Conservation (phyloP, 2,329 filamentous ascomycete species). For the Cercospora beticola region DNA sequence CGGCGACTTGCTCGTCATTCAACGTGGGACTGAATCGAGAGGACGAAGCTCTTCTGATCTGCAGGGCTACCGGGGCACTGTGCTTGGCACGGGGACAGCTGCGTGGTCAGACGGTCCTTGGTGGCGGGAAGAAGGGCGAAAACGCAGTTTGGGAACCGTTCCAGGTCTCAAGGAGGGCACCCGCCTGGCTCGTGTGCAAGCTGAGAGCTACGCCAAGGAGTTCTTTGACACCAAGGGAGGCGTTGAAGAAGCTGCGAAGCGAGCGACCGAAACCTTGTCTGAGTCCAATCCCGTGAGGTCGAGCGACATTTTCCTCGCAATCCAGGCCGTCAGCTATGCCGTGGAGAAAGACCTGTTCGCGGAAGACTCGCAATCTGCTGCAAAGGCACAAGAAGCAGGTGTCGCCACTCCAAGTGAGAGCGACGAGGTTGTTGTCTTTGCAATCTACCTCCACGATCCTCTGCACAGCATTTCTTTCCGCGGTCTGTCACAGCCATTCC, state of each 20-base stretch:
- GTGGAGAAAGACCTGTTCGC: slow-evolving; percentile 67
- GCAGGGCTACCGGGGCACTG: slow-evolving; percentile 52
- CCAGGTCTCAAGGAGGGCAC: slow-evolving; percentile 81
- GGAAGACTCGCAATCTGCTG: slow-evolving; percentile 43
- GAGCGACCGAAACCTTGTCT: slow-evolving; percentile 74
- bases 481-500: slow-evolving; percentile 78
- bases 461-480: slow-evolving; percentile 87
- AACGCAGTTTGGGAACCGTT: slow-evolving; percentile 76
- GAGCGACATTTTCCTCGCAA: slow-evolving; percentile 91
- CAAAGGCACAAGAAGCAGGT: background rate
- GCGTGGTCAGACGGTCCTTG: slow-evolving; percentile 94
- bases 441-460: slow-evolving; percentile 79
- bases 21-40: slow-evolving; percentile 83
- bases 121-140: slow-evolving; percentile 70
- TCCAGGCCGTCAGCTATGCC: slow-evolving; percentile 77
- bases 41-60: slow-evolving; percentile 60
- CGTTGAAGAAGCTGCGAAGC: slow-evolving; percentile 73
- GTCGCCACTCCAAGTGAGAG: slow-evolving; percentile 48
- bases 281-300: slow-evolving; percentile 87
- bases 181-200: slow-evolving; percentile 84
- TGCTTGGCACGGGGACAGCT: slow-evolving; percentile 46
- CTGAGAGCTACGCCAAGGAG: slow-evolving; percentile 82
- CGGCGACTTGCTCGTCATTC: slow-evolving; percentile 88
- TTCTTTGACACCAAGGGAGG: slow-evolving; percentile 79
- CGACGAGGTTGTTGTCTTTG: slow-evolving; percentile 66